These are phyloP conservation scores for Metarhizium album DNA, from an alignment of 2,329 filamentous ascomycete genomes.

Conservation along the genomic window DNA sequence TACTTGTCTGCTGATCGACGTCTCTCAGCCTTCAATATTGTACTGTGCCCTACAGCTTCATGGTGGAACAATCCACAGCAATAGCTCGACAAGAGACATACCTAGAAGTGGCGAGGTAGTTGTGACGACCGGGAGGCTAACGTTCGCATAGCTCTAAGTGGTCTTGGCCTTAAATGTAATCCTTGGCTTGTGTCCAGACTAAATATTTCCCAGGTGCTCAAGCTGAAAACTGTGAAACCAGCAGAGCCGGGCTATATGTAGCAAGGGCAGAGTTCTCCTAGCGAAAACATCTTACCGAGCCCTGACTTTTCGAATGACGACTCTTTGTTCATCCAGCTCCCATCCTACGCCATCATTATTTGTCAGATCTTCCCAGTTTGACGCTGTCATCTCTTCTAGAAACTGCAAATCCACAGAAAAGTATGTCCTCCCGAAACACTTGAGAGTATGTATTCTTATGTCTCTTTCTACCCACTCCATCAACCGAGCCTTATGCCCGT, in stretches of 20 bases:
- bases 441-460: slow-evolving; percentile 68
- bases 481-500: slow-evolving; percentile 68
- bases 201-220: not conserved
- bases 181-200: not conserved
- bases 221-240: not conserved
- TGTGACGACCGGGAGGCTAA: too few species aligned
- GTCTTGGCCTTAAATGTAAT: too few species aligned
- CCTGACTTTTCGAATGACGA: slow-evolving; percentile 60
- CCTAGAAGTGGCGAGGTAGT: too few species aligned
- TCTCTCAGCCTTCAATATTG: too few species aligned
- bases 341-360: slow-evolving; percentile 69
- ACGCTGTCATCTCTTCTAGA: slow-evolving; percentile 57
- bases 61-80: too few species aligned
- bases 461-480: slow-evolving; percentile 71
- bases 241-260: not conserved
- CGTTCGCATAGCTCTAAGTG: too few species aligned
- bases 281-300: slow-evolving; percentile 19
- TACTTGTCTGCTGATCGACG: too few species aligned
- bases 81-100: too few species aligned
- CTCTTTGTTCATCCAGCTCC: slow-evolving; percentile 61
- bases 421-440: slow-evolving; percentile 79
- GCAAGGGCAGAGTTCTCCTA: not conserved
- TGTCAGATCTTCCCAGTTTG: slow-evolving; percentile 61
- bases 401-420: slow-evolving; percentile 57
- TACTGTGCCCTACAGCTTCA: too few species aligned